These are phyloP conservation scores for Dactylellina drechsleri DNA, from an alignment of 2,329 filamentous ascomycete genomes.

Conservation along the genomic window DNA sequence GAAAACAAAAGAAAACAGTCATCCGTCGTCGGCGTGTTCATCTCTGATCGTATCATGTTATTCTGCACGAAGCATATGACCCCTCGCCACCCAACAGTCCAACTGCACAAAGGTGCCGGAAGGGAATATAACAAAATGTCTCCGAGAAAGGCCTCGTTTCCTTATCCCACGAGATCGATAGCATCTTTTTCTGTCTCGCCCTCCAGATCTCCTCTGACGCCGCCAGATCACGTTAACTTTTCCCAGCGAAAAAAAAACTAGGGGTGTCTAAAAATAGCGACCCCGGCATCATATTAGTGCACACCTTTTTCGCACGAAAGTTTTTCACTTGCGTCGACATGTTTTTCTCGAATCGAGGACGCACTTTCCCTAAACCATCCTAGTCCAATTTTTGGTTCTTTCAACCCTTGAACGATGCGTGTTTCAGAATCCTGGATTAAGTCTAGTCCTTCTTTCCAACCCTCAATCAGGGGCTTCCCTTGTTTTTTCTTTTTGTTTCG, in stretches of 20 bases:
- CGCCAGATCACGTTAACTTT: slow-evolving; percentile 54
- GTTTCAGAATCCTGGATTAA: slow-evolving; percentile 50
- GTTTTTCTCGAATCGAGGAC: slow-evolving; percentile 50
- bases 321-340: slow-evolving; percentile 30
- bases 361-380: slow-evolving; percentile 25
- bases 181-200: too few relatives aligned
- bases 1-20: slow-evolving; percentile 22
- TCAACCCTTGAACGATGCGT: slow-evolving; percentile 53
- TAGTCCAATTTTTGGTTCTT: slow-evolving; percentile 37
- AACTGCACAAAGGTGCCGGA: not conserved
- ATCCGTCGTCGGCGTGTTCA: slow-evolving; percentile 32
- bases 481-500: slow-evolving; percentile 32
- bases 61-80: slow-evolving; percentile 32
- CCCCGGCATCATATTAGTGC: slow-evolving; percentile 31
- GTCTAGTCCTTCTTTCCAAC: slow-evolving; percentile 39
- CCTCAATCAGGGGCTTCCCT: slow-evolving; percentile 54
- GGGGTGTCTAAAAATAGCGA: slow-evolving; percentile 47
- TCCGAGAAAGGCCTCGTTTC: slow-evolving; percentile 8
- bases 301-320: slow-evolving; percentile 35
- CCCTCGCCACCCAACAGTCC: slow-evolving; percentile 32
- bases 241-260: slow-evolving; percentile 13
- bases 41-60: slow-evolving; percentile 36
- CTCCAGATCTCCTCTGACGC: slow-evolving; percentile 40
- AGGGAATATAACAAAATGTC: slow-evolving; percentile 1
- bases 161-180: slow-evolving; percentile 45